These are phyloP conservation scores for Daldinia loculata DNA, from an alignment of 495 filamentous ascomycete genomes.

Conservation along the genomic window DNA sequence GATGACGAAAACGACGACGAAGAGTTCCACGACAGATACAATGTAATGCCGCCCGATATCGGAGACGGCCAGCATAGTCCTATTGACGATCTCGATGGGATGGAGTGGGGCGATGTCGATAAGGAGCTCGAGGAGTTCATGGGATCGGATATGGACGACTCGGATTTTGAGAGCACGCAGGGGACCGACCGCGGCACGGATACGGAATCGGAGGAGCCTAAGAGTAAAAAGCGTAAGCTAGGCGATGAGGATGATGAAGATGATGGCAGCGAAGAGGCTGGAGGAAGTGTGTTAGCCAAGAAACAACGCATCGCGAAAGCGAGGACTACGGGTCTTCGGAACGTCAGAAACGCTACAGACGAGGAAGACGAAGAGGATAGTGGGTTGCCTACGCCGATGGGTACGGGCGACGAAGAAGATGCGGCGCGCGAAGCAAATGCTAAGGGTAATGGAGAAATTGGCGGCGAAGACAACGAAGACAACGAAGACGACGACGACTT, in stretches of 20 bases:
- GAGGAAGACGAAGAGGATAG: conserved; percentile 49
- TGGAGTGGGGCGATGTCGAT: conserved; percentile 70
- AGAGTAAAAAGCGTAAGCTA: conserved; percentile 41
- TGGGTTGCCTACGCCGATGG: conserved; percentile 60
- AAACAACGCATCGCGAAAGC: conserved; percentile 62
- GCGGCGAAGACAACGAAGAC: conserved; percentile 41
- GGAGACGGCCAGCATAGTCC: conserved; percentile 60
- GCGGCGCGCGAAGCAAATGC: conserved; percentile 19
- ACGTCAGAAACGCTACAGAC: conserved; percentile 51
- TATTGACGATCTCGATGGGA: conserved; percentile 60
- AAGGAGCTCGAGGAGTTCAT: conserved; percentile 83
- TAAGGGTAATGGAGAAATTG: conserved; percentile 42
- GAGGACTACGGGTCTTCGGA: conserved; percentile 58
- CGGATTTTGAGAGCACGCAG: conserved; percentile 54
- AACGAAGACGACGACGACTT: conserved; percentile 64
- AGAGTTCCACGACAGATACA: conserved; percentile 40
- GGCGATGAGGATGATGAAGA: conserved; percentile 48
- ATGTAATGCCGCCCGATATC: conserved; percentile 56
- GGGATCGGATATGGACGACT: conserved; percentile 66
- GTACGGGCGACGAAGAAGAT: conserved; percentile 62
- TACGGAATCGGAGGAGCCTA: conserved; percentile 43
- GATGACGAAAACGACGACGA: conserved; percentile 58
- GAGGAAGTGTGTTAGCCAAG: conserved; percentile 41
- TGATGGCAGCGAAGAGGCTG: conserved; percentile 44
- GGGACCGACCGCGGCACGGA: conserved; percentile 46